Evolutionary conservation across 2,329 filamentous ascomycete genomes (phyloP).

Genomic region (Boeremia lycopersici): DNA sequence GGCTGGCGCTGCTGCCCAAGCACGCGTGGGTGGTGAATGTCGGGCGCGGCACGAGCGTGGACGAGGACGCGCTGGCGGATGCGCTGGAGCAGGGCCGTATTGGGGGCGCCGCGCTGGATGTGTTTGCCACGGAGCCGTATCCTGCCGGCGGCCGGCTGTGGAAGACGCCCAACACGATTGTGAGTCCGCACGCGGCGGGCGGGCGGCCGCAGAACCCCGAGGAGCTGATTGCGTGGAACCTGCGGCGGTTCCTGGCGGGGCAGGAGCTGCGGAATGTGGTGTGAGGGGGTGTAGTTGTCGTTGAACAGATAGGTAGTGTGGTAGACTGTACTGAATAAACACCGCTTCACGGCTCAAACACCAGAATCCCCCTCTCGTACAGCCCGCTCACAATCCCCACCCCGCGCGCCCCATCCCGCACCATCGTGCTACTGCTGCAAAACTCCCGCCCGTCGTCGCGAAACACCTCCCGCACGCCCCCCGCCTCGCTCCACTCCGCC

Average conservation of each 20-base stretch:
- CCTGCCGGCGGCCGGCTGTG: constrained; percentile 60
- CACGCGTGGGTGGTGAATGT: constrained; percentile 75
- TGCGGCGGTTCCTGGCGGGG: constrained; percentile 64
- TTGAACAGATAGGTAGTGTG: no score
- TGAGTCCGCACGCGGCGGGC: constrained; percentile 65
- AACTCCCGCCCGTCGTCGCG: constrained; percentile 41
- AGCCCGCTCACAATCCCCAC: constrained; percentile 48
- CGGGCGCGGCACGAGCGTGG: constrained; percentile 75
- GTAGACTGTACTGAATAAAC: no score
- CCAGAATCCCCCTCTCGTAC: constrained; percentile 50
- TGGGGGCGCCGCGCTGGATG: constrained; percentile 77
- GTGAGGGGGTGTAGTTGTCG: no score
- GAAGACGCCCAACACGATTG: constrained; percentile 52
- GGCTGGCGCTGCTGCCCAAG: constrained; percentile 67
- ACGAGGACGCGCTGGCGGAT: constrained; percentile 70
- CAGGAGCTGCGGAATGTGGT: constrained; percentile 65
- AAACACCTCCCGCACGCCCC: constrained; percentile 45
- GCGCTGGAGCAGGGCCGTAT: constrained; percentile 72
- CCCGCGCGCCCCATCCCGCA: constrained; percentile 45
- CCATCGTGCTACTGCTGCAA: constrained; percentile 45
- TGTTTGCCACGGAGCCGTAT: constrained; percentile 75
- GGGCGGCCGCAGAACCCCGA: constrained; percentile 66
- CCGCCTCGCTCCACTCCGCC: constrained; percentile 48
- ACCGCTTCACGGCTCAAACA: constrained; percentile 35
- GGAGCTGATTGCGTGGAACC: constrained; percentile 64